A percentile compares a stretch with the other conserved stretches of the same genome.
These are phyloP conservation scores for Pichia heedii DNA, from an alignment of 805 yeast genomes.

Conservation along the genomic window DNA sequence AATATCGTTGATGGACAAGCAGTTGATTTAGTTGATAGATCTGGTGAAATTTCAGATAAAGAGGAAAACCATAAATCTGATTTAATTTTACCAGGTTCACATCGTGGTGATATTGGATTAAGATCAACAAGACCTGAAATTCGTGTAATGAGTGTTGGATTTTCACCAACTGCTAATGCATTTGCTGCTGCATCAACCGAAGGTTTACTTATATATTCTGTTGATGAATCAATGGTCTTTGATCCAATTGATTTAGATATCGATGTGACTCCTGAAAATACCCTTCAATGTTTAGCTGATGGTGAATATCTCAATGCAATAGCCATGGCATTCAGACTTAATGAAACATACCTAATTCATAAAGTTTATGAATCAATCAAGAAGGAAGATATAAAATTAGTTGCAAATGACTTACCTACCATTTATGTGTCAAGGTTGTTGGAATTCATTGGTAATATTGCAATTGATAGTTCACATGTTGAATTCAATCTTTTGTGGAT, in stretches of 20 bases:
- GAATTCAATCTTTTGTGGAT: constrained; percentile 85
- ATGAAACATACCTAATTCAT: constrained; percentile 67
- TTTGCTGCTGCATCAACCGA: constrained; percentile 96
- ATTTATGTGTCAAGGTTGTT: constrained; percentile 66
- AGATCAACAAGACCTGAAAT: constrained; percentile 73
- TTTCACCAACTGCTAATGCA: constrained; percentile 83
- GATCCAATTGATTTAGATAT: constrained; percentile 94
- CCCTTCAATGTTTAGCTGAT: constrained; percentile 49
- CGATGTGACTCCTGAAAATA: constrained; percentile 80
- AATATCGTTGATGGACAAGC: constrained; percentile 86
- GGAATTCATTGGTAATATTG: constrained; percentile 56
- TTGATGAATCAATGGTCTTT: constrained; percentile 65
- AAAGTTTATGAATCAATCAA: constrained; percentile 69
- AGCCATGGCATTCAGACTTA: constrained; percentile 89
- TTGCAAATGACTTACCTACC: constrained; percentile 62
- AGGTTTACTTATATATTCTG: constrained; percentile 74
- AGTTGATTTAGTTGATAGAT: constrained; percentile 68
- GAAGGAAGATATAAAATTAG: constrained; percentile 55
- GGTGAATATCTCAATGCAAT: constrained; percentile 65
- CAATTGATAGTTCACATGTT: constrained; percentile 67
- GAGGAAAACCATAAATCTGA: constrained; percentile 58
- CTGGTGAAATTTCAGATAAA: constrained; percentile 77
- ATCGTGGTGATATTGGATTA: constrained; percentile 69
- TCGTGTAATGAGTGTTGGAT: constrained; percentile 67
- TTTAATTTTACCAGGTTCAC: constrained; percentile 74